Evolutionary conservation across 805 yeast species (phyloP), one percentile per base, ranked within the genome.

Genomic region (Sugiyamaella floridensis): DNA sequence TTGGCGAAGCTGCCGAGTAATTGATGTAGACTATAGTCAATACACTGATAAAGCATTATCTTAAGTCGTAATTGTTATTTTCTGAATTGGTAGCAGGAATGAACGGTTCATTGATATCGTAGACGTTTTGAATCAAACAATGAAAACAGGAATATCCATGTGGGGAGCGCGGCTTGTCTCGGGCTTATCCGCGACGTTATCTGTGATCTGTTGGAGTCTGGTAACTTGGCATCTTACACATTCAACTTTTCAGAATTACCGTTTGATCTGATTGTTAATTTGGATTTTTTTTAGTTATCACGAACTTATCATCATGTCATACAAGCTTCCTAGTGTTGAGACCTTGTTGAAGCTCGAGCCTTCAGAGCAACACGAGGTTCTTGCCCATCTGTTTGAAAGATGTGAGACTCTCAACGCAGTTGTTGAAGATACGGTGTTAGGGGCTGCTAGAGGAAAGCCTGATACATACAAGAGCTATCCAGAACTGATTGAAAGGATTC

Each of bases 1-100:
- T 93, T 74, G 92, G 96, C 58, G 97, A 92, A 71, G 95, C 96
- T 34, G 80, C 95, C 54, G 98, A 92, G 75, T 92, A 80, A 37
- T 10, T 45, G 37, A 32, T 32, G 37, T 32, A 32, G 37, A 32
- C 12, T 32, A 11, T 32, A 32, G 32, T 19, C 32, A n/a, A 44
- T 19, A 19, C 16, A 15, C 22, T 18, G n/a, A 15, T 40, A 40
- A 40, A 40, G 26, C 44, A 41, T 41, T 20, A 18, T 4, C n/a
- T n/a, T n/a, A n/a, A n/a, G n/a, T n/a, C n/a, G n/a, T n/a, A n/a
- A n/a, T n/a, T n/a, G n/a, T n/a, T n/a, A n/a, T n/a, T n/a, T n/a
- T n/a, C n/a, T n/a, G n/a, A n/a, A n/a, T n/a, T n/a, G n/a, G 42
- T 6, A 40, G 18, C 18, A 40, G 18, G 41, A 4, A 37, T 37